Evolutionary conservation across 2,329 filamentous ascomycete genomes (phyloP).

Genomic region (Fusarium sacchari): DNA sequence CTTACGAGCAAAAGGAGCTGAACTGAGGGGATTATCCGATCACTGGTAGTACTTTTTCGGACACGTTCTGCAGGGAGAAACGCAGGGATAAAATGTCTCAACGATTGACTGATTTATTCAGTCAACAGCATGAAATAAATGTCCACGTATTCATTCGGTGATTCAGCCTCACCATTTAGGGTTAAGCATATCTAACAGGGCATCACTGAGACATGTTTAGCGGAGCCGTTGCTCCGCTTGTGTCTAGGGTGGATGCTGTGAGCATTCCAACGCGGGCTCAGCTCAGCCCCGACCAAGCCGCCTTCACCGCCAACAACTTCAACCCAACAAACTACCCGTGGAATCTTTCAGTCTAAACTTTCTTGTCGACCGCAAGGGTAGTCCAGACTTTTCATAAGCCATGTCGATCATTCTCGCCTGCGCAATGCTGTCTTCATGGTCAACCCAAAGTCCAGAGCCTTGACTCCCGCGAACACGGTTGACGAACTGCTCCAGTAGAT

Average conservation of each 20-base stretch:
- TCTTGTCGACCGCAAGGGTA: background rate
- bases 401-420: background rate
- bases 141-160: background rate
- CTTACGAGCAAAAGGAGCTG: accelerated
- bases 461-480: background rate
- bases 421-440: background rate
- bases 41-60: too few species aligned
- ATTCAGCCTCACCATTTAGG: background rate
- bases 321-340: background rate
- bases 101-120: too few species aligned
- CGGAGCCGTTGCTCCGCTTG: background rate
- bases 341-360: background rate
- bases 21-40: accelerated
- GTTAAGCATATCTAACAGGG: background rate
- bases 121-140: too few species aligned
- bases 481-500: background rate
- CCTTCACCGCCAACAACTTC: background rate
- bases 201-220: background rate
- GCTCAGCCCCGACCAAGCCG: background rate
- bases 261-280: background rate
- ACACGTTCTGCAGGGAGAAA: background rate
- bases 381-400: background rate
- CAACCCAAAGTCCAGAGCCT: background rate
- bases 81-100: accelerated
- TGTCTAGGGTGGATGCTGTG: background rate